Percentiles rank a stretch among this genome's conserved stretches.
Evolutionary conservation across 306 rosid species (phyloP).

Genomic region (Herpetospermum pedunculosum): DNA sequence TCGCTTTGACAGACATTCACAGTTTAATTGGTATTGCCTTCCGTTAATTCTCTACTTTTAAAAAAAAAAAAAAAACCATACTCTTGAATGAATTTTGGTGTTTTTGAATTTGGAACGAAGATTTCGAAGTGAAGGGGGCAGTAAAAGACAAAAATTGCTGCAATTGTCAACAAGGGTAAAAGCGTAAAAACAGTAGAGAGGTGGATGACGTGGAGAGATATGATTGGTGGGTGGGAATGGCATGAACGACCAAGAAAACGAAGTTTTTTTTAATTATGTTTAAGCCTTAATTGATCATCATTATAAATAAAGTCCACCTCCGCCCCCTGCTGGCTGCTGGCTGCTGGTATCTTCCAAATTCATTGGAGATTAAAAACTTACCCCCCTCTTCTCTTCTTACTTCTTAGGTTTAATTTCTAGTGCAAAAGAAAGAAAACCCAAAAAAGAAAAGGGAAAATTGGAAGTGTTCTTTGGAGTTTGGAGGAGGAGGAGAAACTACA

Average conservation of each 20-base stretch:
- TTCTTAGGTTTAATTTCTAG: constrained; percentile 14
- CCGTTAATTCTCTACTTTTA: no score
- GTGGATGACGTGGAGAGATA: constrained; percentile 2
- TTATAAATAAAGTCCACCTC: constrained; percentile 17
- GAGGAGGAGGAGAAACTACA: no score
- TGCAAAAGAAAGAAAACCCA: background rate
- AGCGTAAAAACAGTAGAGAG: background rate
- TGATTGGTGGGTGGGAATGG: background rate
- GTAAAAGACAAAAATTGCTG: background rate
- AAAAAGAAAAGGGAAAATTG: background rate
- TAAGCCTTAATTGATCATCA: constrained; percentile 11
- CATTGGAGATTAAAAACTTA: constrained; percentile 25
- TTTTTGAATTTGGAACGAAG: background rate
- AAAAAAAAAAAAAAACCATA: no score
- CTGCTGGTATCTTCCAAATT: constrained; percentile 34
- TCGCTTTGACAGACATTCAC: no score
- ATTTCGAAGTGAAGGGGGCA: background rate
- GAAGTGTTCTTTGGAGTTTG: background rate
- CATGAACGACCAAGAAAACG: background rate
- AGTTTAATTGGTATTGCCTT: no score
- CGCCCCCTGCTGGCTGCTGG: no score
- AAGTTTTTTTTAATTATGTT: background rate
- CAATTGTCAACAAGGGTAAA: background rate
- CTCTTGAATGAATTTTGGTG: background rate
- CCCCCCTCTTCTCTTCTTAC: background rate